phyloP scores from a whole-genome alignment of 441 rosid species.

The Cnidoscolus chayamansa region DNA sequence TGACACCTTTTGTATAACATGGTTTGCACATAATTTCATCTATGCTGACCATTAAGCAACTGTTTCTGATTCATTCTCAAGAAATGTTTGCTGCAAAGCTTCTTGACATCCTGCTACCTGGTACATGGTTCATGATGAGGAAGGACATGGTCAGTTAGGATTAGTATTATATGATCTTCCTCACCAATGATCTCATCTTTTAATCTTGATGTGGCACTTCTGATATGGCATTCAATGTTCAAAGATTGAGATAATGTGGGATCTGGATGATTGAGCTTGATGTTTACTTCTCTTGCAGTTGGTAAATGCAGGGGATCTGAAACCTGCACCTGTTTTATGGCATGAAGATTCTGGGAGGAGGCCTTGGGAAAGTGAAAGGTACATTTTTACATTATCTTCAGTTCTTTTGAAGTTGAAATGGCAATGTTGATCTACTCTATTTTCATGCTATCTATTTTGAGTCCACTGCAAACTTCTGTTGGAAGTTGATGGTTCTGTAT shows the following conservation, averaged over 20 bases:
- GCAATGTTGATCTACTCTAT: neutral
- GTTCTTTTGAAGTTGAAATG: neutral
- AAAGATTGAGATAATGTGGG: neutral
- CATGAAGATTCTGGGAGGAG: slow-evolving; percentile 71
- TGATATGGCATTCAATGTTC: neutral
- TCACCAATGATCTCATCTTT: neutral
- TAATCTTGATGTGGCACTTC: neutral
- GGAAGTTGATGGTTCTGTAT: neutral
- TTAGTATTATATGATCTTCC: neutral
- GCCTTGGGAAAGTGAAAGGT: slow-evolving; percentile 51
- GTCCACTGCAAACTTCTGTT: neutral
- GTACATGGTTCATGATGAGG: too few species aligned
- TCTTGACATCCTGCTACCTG: neutral
- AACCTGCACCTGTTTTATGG: slow-evolving; percentile 67
- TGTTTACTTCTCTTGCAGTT: slow-evolving; percentile 36
- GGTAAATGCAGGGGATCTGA: slow-evolving; percentile 54
- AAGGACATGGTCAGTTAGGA: too few species aligned
- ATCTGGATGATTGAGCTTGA: neutral
- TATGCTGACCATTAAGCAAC: neutral
- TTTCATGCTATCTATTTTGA: neutral
- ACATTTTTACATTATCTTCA: neutral
- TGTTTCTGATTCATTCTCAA: neutral
- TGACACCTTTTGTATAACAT: too few species aligned
- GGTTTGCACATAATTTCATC: too few species aligned
- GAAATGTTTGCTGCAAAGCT: neutral